A percentile compares a stretch with the other conserved stretches of the same genome.
Evolutionary conservation across 2,329 filamentous ascomycete genomes (phyloP).

Genomic region (Aspergillus cejpii): DNA sequence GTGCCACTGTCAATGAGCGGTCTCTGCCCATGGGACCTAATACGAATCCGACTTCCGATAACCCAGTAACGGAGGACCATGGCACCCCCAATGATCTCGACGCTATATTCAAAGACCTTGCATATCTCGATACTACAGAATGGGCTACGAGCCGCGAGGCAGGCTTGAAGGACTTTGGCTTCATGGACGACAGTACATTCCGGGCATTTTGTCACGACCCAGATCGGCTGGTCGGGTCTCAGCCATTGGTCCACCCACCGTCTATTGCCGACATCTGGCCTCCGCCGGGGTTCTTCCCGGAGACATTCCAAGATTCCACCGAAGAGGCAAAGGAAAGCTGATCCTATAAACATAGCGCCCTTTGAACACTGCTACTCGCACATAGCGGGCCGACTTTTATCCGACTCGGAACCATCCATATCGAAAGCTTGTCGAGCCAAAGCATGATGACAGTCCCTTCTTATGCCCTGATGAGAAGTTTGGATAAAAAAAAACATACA

Average conservation of each 20-base stretch:
- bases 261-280: conserved; percentile 41
- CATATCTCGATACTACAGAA: conserved; percentile 42
- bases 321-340: conserved; percentile 19
- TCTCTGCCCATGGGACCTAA: conserved; percentile 9
- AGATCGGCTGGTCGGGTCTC: conserved; percentile 34
- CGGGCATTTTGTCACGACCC: conserved; percentile 43
- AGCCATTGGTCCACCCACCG: conserved; percentile 33
- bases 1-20: conserved; percentile 11
- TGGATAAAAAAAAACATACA: too few relatives aligned
- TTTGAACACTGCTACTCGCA: too few relatives aligned
- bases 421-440: too few relatives aligned
- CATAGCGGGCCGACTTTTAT: too few relatives aligned
- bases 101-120: conserved; percentile 42
- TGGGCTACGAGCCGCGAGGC: conserved; percentile 40
- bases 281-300: conserved; percentile 39
- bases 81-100: conserved; percentile 30
- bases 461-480: too few relatives aligned
- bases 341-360: conserved; percentile 14
- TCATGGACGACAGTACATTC: conserved; percentile 41
- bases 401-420: too few relatives aligned
- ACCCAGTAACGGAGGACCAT: conserved; percentile 4
- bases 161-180: conserved; percentile 40
- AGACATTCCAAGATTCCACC: conserved; percentile 31
- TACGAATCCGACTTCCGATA: conserved; percentile 4
- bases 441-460: too few relatives aligned